Evolutionary conservation across 169 alveolate species (phyloP), one percentile per base, ranked within the genome.

Genomic region (Plasmodium cynomolgi): DNA sequence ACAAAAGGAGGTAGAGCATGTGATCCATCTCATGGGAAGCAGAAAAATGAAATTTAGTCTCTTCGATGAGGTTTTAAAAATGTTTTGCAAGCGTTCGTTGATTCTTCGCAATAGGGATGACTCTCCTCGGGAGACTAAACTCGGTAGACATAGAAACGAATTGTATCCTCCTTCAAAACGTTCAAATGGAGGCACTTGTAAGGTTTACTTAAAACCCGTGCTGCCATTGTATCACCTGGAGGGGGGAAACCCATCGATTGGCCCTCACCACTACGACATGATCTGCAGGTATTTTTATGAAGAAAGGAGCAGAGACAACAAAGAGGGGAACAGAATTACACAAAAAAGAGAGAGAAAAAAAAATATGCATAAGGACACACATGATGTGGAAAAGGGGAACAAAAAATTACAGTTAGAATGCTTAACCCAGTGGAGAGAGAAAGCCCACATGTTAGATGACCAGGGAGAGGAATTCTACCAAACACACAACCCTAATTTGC

Each of bases 251-350:
- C 23, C 34, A 37, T 1, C 39, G 11, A 31, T 26, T 62, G 39
- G 33, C 33, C 4, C 81, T 7, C 31, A 26, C 39, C 9, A 26
- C 13, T 44, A 34, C 54, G 79, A 84, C 33, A 84, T 84, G 47
- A 84, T 73, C 9, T 84, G 75, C 31, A 84, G 79, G 26, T 84
- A 84, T 44, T 84, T 84, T 47, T 84, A 29, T 47, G 83, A 72
- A 39, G 58, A 71, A 0, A 17, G 9, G 56, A 26, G 50, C 34
- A 20, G 34, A 23, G 23, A 84, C 8, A 31, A 62, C 3, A 58
- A 13, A 4, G 20, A 58, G 8, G 4, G 26, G 13, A 71, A 34
- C n/a, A 44, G 31, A 29, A 11, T 0, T 3, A 39, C 4, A 20
- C 9, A 41, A 1, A n/a, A 9, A 13, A 31, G 31, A 7, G 26